phyloP scores from a whole-genome alignment of 1,284 basidiomycete species.

The Ustilago bromivora region DNA sequence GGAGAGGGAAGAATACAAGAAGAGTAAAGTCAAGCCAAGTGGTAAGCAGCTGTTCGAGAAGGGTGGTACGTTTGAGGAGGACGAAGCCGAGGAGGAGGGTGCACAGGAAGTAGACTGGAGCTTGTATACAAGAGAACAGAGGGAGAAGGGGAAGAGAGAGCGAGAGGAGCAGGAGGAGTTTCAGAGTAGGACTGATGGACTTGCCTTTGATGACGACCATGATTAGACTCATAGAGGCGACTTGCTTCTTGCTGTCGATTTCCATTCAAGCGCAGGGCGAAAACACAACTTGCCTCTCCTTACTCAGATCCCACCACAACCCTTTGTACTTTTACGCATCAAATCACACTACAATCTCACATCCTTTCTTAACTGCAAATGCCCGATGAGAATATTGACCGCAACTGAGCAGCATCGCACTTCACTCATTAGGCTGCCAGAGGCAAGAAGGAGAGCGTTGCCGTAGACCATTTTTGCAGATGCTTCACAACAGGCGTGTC shows the following conservation, averaged over 20 bases:
- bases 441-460: neutral
- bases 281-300: neutral
- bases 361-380: neutral
- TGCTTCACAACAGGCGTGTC: neutral
- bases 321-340: slow-evolving; percentile 44
- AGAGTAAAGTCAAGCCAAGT: slow-evolving; percentile 76
- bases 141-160: slow-evolving; percentile 60
- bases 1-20: slow-evolving; percentile 89
- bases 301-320: too few species aligned
- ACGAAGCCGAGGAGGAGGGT: slow-evolving; percentile 52
- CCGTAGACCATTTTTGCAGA: slow-evolving; percentile 17
- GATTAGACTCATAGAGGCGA: neutral
- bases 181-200: slow-evolving; percentile 27
- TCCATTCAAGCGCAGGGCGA: too few species aligned
- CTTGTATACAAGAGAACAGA: slow-evolving; percentile 60
- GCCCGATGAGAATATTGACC: neutral
- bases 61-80: slow-evolving; percentile 53
- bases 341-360: slow-evolving; percentile 2
- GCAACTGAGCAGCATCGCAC: too few species aligned
- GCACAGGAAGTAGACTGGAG: slow-evolving; percentile 64
- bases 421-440: neutral
- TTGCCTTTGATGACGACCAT: slow-evolving; percentile 52
- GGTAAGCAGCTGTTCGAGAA: slow-evolving; percentile 72
- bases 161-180: slow-evolving; percentile 50
- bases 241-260: neutral